A percentile compares a stretch with the other conserved stretches of the same genome.
Evolutionary conservation across 371 early-diverging fungal species (phyloP).

Genomic region (Mucor mucedo): DNA sequence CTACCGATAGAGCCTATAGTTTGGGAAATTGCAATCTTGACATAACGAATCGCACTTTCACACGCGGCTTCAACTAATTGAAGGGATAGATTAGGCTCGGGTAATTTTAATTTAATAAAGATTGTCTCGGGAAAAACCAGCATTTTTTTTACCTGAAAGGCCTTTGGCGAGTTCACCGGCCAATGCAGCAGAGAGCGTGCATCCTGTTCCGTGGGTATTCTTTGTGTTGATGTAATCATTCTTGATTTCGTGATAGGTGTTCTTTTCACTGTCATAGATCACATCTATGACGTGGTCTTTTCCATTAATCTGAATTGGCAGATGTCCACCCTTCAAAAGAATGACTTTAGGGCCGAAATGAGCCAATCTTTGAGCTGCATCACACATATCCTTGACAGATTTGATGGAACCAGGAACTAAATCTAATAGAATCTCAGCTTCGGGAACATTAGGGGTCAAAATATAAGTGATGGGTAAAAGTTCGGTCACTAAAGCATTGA

Average conservation of each 20-base stretch:
- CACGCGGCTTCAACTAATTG: constrained; percentile 51
- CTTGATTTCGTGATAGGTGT: constrained; percentile 49
- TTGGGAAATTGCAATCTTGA: constrained; percentile 62
- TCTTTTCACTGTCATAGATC: constrained; percentile 54
- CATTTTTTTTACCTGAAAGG: constrained; percentile 38
- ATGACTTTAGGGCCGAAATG: constrained; percentile 60
- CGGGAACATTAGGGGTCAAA: constrained; percentile 84
- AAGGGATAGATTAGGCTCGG: neutral
- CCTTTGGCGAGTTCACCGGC: constrained; percentile 73
- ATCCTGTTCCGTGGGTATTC: constrained; percentile 88
- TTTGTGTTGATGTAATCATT: constrained; percentile 64
- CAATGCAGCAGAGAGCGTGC: constrained; percentile 85
- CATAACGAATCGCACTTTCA: constrained; percentile 55
- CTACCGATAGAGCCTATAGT: constrained; percentile 57
- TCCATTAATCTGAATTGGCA: constrained; percentile 47
- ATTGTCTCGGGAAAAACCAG: no score
- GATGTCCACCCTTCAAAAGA: constrained; percentile 84
- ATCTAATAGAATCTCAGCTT: constrained; percentile 69
- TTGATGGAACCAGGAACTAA: constrained; percentile 42
- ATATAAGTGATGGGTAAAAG: constrained; percentile 74
- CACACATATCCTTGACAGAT: constrained; percentile 56
- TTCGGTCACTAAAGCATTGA: constrained; percentile 52
- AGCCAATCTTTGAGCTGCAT: constrained; percentile 58
- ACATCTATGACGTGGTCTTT: constrained; percentile 64
- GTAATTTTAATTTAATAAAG: no score